Evolutionary conservation across 257 asterid genomes (phyloP).

Genomic region (Verbena officinalis): DNA sequence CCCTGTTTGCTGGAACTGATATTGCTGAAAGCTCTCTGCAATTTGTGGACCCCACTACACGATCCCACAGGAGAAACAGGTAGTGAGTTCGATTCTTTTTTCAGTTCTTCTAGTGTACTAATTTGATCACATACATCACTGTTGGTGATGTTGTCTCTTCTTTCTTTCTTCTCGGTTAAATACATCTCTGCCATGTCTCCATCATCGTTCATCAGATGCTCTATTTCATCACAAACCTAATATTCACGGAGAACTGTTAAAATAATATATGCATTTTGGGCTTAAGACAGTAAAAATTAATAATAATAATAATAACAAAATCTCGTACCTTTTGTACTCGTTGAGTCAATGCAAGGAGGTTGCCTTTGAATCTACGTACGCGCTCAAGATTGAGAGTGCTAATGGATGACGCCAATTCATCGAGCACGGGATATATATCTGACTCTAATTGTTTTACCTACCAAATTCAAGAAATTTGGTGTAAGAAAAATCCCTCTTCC

Average conservation of each 20-base stretch:
- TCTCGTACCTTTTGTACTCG: slow-evolving; percentile 85
- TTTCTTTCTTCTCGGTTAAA: slow-evolving; percentile 90
- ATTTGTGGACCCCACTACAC: slow-evolving; percentile 47
- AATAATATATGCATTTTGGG: slow-evolving; percentile 16
- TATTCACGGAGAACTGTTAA: slow-evolving; percentile 23
- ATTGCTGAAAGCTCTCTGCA: slow-evolving; percentile 87
- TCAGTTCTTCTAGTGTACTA: slow-evolving; percentile 36
- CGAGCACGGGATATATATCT: slow-evolving; percentile 93
- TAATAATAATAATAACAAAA: background rate
- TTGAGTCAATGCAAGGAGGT: slow-evolving; percentile 93
- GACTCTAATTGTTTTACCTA: slow-evolving; percentile 89
- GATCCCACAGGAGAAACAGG: slow-evolving; percentile 91
- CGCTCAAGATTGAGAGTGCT: slow-evolving; percentile 95
- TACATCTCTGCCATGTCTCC: slow-evolving; percentile 99
- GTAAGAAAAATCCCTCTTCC: slow-evolving; percentile 13
- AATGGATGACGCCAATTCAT: slow-evolving; percentile 83
- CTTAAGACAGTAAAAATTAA: too few species aligned
- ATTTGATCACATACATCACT: slow-evolving; percentile 52
- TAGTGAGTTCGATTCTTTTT: slow-evolving; percentile 57
- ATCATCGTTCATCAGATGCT: slow-evolving; percentile 97
- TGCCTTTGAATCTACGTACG: slow-evolving; percentile 94
- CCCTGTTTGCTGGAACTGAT: slow-evolving; percentile 79
- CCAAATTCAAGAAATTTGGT: slow-evolving; percentile 38
- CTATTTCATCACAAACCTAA: slow-evolving; percentile 95
- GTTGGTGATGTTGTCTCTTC: slow-evolving; percentile 56